Percentiles rank a stretch among this genome's conserved stretches.
These are phyloP conservation scores for Intubia oerlemansii DNA, from an alignment of 2,329 filamentous ascomycete genomes.

Conservation along the genomic window DNA sequence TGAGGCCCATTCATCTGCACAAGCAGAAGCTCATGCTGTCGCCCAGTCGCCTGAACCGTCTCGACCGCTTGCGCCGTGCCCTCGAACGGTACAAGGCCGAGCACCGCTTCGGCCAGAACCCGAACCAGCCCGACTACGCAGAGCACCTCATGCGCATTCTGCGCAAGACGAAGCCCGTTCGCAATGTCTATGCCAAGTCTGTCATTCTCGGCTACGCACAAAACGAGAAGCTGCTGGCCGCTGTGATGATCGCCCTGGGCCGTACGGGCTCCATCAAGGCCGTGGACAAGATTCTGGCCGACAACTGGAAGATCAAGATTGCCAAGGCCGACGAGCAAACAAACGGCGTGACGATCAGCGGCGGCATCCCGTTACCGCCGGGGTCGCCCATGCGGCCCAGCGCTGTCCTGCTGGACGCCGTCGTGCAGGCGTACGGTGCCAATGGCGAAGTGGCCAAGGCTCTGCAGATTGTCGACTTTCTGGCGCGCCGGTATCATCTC, in stretches of 20 bases:
- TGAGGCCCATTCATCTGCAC: constrained; percentile 13
- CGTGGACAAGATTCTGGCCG: constrained; percentile 14
- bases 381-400: constrained; percentile 38
- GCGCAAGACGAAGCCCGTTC: constrained; percentile 10
- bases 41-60: constrained; percentile 3
- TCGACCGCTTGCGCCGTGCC: constrained; percentile 10
- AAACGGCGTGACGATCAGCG: constrained; percentile 12
- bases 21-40: constrained; percentile 7
- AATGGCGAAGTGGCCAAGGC: constrained; percentile 41
- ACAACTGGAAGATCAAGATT: constrained; percentile 12
- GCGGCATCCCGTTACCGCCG: constrained; percentile 18
- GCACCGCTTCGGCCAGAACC: constrained; percentile 14
- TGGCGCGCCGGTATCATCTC: constrained; percentile 38
- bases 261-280: constrained; percentile 15
- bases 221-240: constrained; percentile 19
- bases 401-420: constrained; percentile 32
- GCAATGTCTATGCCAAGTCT: constrained; percentile 12
- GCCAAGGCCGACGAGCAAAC: not conserved
- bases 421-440: constrained; percentile 48
- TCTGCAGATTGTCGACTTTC: constrained; percentile 35
- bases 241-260: constrained; percentile 19
- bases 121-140: constrained; percentile 7
- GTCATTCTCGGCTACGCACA: constrained; percentile 11
- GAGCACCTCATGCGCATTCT: constrained; percentile 13
- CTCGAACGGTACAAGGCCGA: constrained; percentile 4